Base-by-base conservation (phyloP, 106 monocot species). In the Iris macrosiphon region DNA sequence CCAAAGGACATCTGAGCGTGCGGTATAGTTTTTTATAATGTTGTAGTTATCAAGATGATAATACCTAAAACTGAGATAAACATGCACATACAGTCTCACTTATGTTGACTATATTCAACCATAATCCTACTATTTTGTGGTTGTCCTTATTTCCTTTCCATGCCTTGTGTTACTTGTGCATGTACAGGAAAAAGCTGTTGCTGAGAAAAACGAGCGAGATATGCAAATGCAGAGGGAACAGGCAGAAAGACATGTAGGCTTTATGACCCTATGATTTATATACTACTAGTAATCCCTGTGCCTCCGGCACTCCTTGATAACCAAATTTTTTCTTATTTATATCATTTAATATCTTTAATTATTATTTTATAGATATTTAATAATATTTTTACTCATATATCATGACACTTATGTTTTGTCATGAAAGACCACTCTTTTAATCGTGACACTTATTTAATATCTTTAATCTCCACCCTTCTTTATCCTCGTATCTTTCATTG, bases 121-220 rank as follows among this genome's bases (percentile, higher is more conserved):
- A 65, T 5, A n/a, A 22, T 15, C 12, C 42, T 27, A n/a, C 3
- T 21, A 40, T 40, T n/a, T n/a, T 42, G 9, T 20, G 9, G 4
- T 4, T 17, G 8, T 26, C 1, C 39, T 40, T 41, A 6, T n/a
- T n/a, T n/a, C n/a, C 8, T 37, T n/a, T 37, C 21, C 16, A 16
- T 18, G 8, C 6, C 23, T 47, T 2, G 22, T 47, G 21, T 28
- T 50, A 29, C 50, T 50, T 19, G 9, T 31, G n/a, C 26, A 34
- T 50, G 13, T 61, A 16, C 68, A 93, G 96, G 66, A 64, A 78
- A 89, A 96, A 75, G 96, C 96, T 72, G 56, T 87, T 39, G 39
- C 39, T 39, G 11, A 39, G 11, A 7, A 39, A 39, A 7, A 7
- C 6, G 11, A 7, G 11, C n/a, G n/a, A n/a, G n/a, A n/a, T n/a